A percentile compares a stretch with the other conserved stretches of the same genome.
Evolutionary conservation across 2,329 filamentous ascomycete species (phyloP).

Genomic region (Chrysosporium keratinophilum): DNA sequence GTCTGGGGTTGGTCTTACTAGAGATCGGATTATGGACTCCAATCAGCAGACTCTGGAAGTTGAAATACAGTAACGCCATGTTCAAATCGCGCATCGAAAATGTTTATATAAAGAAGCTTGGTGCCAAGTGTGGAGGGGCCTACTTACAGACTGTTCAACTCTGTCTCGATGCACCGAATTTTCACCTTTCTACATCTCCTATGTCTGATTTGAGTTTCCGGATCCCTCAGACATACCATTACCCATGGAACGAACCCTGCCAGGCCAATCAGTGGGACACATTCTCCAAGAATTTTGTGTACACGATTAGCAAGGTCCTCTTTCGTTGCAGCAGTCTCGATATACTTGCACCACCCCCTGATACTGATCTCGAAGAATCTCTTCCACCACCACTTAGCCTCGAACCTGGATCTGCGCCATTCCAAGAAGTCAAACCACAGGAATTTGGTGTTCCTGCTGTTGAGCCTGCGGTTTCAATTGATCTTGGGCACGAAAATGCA

Average conservation of each 20-base stretch:
- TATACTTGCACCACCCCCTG: constrained; percentile 32
- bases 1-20: constrained; percentile 50
- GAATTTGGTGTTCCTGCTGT: constrained; percentile 3
- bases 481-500: constrained; percentile 13
- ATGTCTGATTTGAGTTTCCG: constrained; percentile 34
- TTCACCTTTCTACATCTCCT: constrained; percentile 33
- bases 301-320: constrained; percentile 33
- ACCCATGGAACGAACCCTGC: constrained; percentile 35
- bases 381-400: constrained; percentile 33
- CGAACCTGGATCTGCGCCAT: constrained; percentile 17
- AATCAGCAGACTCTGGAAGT: constrained; percentile 52
- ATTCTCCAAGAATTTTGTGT: constrained; percentile 38
- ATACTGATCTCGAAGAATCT: constrained; percentile 34
- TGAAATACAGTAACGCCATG: constrained; percentile 51
- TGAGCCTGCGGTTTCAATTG: constrained; percentile 14
- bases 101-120: constrained; percentile 52
- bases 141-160: constrained; percentile 54
- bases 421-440: constrained; percentile 16
- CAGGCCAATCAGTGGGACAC: constrained; percentile 33
- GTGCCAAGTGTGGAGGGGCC: constrained; percentile 52
- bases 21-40: constrained; percentile 57
- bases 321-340: constrained; percentile 36
- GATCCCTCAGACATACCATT: constrained; percentile 33
- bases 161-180: constrained; percentile 50
- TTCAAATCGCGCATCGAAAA: constrained; percentile 56